A percentile compares a stretch with the other conserved stretches of the same genome.
Conservation (phyloP, 202 grass and related monocot genomes). For the Zizania palustris region DNA sequence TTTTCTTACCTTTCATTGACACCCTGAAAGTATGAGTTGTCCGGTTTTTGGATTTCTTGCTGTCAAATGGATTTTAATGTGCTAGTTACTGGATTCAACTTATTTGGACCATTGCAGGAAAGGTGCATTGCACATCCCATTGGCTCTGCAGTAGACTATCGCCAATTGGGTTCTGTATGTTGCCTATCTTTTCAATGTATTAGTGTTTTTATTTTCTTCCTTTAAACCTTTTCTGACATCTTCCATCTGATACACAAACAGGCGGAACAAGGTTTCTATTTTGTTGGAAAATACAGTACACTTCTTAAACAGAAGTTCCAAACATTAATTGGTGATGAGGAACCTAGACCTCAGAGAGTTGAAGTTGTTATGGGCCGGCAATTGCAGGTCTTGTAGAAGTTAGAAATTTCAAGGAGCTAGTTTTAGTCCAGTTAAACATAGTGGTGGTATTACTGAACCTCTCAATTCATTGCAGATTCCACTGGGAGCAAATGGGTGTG, state of each 20-base stretch:
- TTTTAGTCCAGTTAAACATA: background rate
- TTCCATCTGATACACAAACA: slow-evolving; percentile 36
- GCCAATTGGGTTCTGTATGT: slow-evolving; percentile 87
- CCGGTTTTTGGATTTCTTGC: slow-evolving; percentile 1
- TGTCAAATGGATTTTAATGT: slow-evolving; percentile 20
- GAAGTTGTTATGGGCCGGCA: slow-evolving; percentile 93
- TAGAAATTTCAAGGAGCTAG: slow-evolving; percentile 14
- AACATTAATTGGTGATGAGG: slow-evolving; percentile 71
- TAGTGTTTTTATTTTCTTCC: background rate
- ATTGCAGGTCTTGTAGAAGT: slow-evolving; percentile 64
- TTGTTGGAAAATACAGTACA: slow-evolving; percentile 57
- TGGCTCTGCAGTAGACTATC: slow-evolving; percentile 85
- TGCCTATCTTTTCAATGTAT: slow-evolving; percentile 23
- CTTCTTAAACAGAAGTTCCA: slow-evolving; percentile 80
- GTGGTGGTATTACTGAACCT: slow-evolving; percentile 30
- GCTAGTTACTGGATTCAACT: slow-evolving; percentile 35
- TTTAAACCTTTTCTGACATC: slow-evolving; percentile 23
- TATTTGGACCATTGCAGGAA: slow-evolving; percentile 57
- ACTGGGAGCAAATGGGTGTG: slow-evolving; percentile 84
- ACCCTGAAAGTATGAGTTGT: slow-evolving; percentile 75
- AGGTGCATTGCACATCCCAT: slow-evolving; percentile 80
- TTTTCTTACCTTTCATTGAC: slow-evolving; percentile 92
- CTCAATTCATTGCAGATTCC: slow-evolving; percentile 62
- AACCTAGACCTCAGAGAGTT: slow-evolving; percentile 68
- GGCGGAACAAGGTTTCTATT: slow-evolving; percentile 93